Evolutionary conservation across 805 yeast genomes (phyloP).

Genomic region (Zygoascus bituminiphila): DNA sequence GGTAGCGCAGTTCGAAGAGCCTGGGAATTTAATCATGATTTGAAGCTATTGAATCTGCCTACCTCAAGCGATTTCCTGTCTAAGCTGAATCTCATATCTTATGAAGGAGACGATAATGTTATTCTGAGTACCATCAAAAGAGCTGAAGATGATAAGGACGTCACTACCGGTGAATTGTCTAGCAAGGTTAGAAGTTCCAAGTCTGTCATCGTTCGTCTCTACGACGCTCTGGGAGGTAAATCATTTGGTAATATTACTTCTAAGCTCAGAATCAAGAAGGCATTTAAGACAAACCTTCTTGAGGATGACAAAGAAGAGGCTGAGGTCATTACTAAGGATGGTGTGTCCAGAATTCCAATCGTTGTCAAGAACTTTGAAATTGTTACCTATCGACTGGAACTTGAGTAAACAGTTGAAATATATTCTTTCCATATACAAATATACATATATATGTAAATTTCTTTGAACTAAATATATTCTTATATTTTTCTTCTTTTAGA

Average conservation of each 20-base stretch:
- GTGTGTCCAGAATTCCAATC: conserved; percentile 31
- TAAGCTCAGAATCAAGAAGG: conserved; percentile 43
- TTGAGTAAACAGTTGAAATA: conserved; percentile 9
- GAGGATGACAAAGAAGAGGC: conserved; percentile 21
- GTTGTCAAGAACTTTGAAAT: conserved; percentile 69
- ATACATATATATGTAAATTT: no score
- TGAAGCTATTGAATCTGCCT: conserved; percentile 9
- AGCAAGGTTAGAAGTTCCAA: conserved; percentile 29
- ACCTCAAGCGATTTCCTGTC: conserved; percentile 5
- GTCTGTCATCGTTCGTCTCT: conserved; percentile 60
- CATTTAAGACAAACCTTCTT: conserved; percentile 33
- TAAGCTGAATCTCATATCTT: conserved; percentile 20
- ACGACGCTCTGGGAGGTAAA: conserved; percentile 80
- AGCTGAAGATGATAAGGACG: conserved; percentile 66
- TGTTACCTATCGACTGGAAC: conserved; percentile 45
- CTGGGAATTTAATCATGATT: conserved; percentile 52
- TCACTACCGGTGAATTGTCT: conserved; percentile 31
- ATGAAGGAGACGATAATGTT: conserved; percentile 47
- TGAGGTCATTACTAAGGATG: conserved; percentile 5
- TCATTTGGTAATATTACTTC: conserved; percentile 45
- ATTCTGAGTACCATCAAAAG: conserved; percentile 72
- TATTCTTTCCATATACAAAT: no score
- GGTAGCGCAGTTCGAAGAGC: conserved; percentile 56
- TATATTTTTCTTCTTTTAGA: no score
- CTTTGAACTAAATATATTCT: no score